A percentile compares a stretch with the other conserved stretches of the same genome.
Conservation (phyloP, 441 rosid species). For the Francoa sonchifolia region DNA sequence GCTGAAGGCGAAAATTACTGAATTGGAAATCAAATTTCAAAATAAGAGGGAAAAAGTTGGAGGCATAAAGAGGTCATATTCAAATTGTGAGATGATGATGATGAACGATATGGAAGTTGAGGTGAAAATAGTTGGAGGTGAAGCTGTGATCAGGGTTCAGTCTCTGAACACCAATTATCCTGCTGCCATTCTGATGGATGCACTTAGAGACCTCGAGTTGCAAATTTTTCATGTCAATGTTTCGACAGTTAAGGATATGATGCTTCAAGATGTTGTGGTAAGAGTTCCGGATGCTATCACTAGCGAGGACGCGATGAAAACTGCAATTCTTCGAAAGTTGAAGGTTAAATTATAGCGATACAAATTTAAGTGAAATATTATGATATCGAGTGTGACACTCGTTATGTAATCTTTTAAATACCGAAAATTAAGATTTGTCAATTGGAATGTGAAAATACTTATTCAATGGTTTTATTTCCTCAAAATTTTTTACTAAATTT, state of each 20-base stretch:
- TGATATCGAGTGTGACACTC: too few relatives aligned
- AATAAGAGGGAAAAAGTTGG: neutral
- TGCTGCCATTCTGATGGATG: slow-evolving; percentile 32
- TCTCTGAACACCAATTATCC: slow-evolving; percentile 27
- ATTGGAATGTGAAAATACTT: too few relatives aligned
- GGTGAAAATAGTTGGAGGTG: slow-evolving; percentile 38
- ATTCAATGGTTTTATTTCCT: too few relatives aligned
- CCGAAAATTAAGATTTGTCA: too few relatives aligned
- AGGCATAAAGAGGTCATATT: neutral
- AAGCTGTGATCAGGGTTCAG: slow-evolving; percentile 33
- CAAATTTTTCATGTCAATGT: slow-evolving; percentile 33
- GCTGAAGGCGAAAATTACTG: slow-evolving; percentile 20
- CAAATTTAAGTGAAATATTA: too few relatives aligned
- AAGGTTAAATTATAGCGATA: too few relatives aligned
- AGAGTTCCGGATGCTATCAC: slow-evolving; percentile 20
- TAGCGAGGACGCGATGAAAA: too few relatives aligned
- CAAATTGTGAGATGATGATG: neutral
- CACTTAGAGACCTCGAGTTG: slow-evolving; percentile 27
- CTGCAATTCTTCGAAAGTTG: too few relatives aligned
- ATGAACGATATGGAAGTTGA: slow-evolving; percentile 20
- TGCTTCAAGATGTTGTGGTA: slow-evolving; percentile 39
- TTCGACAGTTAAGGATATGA: slow-evolving; percentile 20
- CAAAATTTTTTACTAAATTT: too few relatives aligned
- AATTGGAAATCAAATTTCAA: slow-evolving; percentile 15
- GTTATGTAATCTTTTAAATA: too few relatives aligned